Evolutionary conservation across 2,329 filamentous ascomycete genomes (phyloP), one percentile per base, ranked within the genome.

Genomic region (Monilinia vaccinii-corymbosi): DNA sequence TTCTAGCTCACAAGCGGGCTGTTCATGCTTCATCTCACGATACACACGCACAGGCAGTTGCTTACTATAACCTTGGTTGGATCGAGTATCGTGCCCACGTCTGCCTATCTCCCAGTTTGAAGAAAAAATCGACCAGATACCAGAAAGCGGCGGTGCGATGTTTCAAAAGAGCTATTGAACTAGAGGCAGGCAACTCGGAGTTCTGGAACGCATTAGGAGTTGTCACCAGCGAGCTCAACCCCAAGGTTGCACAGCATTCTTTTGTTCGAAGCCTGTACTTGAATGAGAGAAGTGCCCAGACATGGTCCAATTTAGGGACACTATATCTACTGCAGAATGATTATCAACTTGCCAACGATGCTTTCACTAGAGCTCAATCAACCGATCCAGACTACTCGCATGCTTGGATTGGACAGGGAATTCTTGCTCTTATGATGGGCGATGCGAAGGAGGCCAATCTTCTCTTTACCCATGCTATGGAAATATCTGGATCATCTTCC

Each of bases 171-270:
- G 89, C 94, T 1, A 99, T 99, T 65, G 94, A 97, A 74, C 79
- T 97, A 1, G 95, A 99, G 73, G 89, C 92, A 8, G 89, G 91
- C 56, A 99, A 97, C 70, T 79, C 90, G 0, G 93, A 97, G 66
- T 97, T 97, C 73, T 99, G 94, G 94, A 97, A 97, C 70, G 87
- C 94, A 0, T 80, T 99, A 3, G 94, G 93, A 53, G 90, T 97
- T 4, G 91, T 89, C 31, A 97, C 94, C 2, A 92, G 90, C 64
- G 84, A 84, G 49, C 80, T 97, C 66, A 97, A 89, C 69, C 88
- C 92, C 0, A 85, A 87, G 60, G 89, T 99, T 2, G 86, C 94
- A 0, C 94, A 99, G 72, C 95, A 99, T 72, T 85, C 94, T 0
- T 93, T 99, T 68, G 88, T 96, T 14, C 82, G 95, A 66, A 96